These are phyloP conservation scores for Tirmania nivea DNA, from an alignment of 495 filamentous ascomycete species.

Conservation along the genomic window DNA sequence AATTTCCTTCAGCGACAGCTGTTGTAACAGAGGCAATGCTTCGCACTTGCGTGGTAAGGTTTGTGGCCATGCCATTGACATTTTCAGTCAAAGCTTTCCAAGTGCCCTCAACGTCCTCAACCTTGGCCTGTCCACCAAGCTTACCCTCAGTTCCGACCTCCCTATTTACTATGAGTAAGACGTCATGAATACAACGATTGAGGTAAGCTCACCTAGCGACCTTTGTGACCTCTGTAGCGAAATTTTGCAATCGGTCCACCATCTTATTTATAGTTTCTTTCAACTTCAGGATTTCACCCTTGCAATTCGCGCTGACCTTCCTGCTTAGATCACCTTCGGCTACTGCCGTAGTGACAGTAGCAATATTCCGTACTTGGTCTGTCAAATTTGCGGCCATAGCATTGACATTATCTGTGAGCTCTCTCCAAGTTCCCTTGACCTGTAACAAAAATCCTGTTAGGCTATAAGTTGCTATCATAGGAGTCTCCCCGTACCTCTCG, in stretches of 20 bases:
- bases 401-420: conserved; percentile 94
- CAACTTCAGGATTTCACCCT: conserved; percentile 84
- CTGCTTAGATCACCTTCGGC: conserved; percentile 81
- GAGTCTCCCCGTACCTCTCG: conserved; percentile 35
- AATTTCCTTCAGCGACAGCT: conserved; percentile 80
- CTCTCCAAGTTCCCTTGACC: conserved; percentile 72
- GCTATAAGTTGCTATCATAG: conserved; percentile 3
- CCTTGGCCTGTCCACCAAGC: conserved; percentile 85
- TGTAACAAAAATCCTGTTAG: conserved; percentile 1
- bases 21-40: conserved; percentile 97
- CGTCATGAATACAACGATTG: neutral
- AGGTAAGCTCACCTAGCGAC: conserved; percentile 33
- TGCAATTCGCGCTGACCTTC: conserved; percentile 90
- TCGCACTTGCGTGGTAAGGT: conserved; percentile 90
- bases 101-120: conserved; percentile 91
- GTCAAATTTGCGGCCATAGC: conserved; percentile 96
- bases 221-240: conserved; percentile 93
- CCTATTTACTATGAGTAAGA: conserved; percentile 20
- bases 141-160: conserved; percentile 95
- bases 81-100: conserved; percentile 96
- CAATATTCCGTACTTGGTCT: conserved; percentile 85
- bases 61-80: conserved; percentile 98
- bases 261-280: conserved; percentile 98
- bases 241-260: conserved; percentile 94
- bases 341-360: conserved; percentile 91